Conservation (phyloP, 768 basidiomycete genomes). For the Amanita brunnescens region DNA sequence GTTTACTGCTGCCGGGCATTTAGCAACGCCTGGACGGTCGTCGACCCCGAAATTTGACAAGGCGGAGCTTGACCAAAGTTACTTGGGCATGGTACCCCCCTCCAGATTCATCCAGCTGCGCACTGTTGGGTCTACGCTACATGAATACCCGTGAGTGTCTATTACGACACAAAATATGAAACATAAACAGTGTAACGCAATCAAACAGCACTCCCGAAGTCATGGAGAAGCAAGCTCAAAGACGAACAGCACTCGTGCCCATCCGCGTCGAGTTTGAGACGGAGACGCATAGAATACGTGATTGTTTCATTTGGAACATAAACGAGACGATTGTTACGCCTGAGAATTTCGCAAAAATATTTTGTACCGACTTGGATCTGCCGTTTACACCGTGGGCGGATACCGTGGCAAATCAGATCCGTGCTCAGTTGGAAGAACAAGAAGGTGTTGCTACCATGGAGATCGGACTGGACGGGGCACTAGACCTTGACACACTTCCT, state of each 20-base stretch:
- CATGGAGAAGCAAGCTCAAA: constrained; percentile 53
- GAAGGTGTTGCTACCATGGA: constrained; percentile 77
- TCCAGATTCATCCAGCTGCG: constrained; percentile 63
- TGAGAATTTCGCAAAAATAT: constrained; percentile 74
- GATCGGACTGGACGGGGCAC: constrained; percentile 49
- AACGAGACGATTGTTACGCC: constrained; percentile 84
- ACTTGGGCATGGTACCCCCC: constrained; percentile 81
- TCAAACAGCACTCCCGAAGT: constrained; percentile 50
- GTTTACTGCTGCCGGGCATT: constrained; percentile 42
- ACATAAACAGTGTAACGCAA: constrained; percentile 3
- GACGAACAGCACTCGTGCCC: constrained; percentile 58
- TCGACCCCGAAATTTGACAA: constrained; percentile 33
- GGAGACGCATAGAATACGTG: constrained; percentile 83
- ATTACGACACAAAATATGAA: neutral
- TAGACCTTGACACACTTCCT: constrained; percentile 34
- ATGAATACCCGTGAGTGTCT: constrained; percentile 66
- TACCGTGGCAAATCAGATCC: constrained; percentile 78
- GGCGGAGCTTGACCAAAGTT: constrained; percentile 77
- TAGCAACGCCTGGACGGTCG: constrained; percentile 29
- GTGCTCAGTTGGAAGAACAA: constrained; percentile 86
- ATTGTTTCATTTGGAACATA: constrained; percentile 94
- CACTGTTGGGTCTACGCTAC: constrained; percentile 47
- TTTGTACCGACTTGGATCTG: constrained; percentile 85
- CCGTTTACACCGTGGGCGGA: constrained; percentile 58
- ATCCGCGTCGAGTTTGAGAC: constrained; percentile 95